Evolutionary conservation across 306 rosid species (phyloP), one percentile per base, ranked within the genome.

Genomic region (Citrullus mucosospermus): DNA sequence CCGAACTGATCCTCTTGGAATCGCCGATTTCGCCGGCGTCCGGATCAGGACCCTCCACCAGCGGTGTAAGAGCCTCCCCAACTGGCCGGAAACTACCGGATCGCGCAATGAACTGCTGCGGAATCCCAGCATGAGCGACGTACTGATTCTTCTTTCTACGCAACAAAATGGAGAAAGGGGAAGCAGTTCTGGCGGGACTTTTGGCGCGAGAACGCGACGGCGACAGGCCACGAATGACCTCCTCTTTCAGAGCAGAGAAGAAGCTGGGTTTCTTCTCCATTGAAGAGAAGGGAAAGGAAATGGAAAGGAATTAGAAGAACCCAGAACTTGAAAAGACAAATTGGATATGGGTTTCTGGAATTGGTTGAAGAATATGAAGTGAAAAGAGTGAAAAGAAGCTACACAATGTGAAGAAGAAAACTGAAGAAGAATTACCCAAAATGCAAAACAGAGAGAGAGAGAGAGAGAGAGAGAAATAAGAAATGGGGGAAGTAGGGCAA

Each of bases 221-320:
- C 38, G 98, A 92, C 41, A 96, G 85, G 1, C 99, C 98, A 2
- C 99, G 93, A 61, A 96, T 95, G 6, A 96, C 97, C 54, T 96
- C 98, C 15, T 92, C 93, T 81, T 91, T 96, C 14, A 96, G 84
- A 39, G 93, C 87, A 0, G 99, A 88, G 97, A 96, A 92, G 86
- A 96, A 96, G 20, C 97, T 89, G 46, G 89, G 98, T 79, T 91
- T 96, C 90, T 86, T 91, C 86, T 92, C 99, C 99, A 91, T 92
- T 14, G 17, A 20, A 32, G 44, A 65, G 70, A 20, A 59, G 69
- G 43, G 55, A 4, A 77, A 77, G 14, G 15, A 59, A 58, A 77
- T 36, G 20, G 12, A 2, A 13, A 28, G 17, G 55, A 60, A 44
- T 62, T 8, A 28, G 41, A 77, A 60, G 43, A 77, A 60, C 80